Conservation (phyloP, 495 filamentous ascomycete species). For the Rusavskia elegans region DNA sequence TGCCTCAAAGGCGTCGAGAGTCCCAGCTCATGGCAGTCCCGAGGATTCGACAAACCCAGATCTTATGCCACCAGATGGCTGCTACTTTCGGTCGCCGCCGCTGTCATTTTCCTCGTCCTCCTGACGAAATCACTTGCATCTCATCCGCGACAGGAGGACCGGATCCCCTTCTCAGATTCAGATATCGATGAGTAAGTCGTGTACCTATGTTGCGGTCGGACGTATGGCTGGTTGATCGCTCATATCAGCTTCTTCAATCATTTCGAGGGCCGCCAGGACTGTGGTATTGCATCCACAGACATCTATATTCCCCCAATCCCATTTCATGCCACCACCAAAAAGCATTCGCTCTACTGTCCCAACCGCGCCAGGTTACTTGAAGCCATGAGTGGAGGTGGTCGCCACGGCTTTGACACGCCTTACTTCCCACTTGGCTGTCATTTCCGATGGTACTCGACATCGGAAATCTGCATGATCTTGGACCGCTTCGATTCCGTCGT, state of each 20-base stretch:
- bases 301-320: conserved; percentile 23
- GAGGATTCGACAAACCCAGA: not conserved
- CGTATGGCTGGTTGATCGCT: conserved; percentile 5
- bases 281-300: conserved; percentile 25
- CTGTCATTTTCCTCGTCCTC: conserved; percentile 3
- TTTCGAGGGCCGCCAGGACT: conserved; percentile 29
- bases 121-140: conserved; percentile 1
- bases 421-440: conserved; percentile 25
- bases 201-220: not conserved
- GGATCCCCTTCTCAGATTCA: conserved; percentile 8
- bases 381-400: conserved; percentile 30
- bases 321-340: conserved; percentile 4
- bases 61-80: not conserved
- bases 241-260: conserved; percentile 24
- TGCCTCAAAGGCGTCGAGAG: not conserved
- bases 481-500: conserved; percentile 28
- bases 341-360: conserved; percentile 19
- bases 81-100: not conserved
- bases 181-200: conserved; percentile 11
- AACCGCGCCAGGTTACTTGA: conserved; percentile 23
- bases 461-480: conserved; percentile 33
- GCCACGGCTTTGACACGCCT: conserved; percentile 29
- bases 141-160: conserved; percentile 6
- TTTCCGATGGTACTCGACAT: conserved; percentile 29
- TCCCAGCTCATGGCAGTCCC: not conserved